Evolutionary conservation across 345 rosid species (phyloP).

Genomic region (Dipteronia sinensis): DNA sequence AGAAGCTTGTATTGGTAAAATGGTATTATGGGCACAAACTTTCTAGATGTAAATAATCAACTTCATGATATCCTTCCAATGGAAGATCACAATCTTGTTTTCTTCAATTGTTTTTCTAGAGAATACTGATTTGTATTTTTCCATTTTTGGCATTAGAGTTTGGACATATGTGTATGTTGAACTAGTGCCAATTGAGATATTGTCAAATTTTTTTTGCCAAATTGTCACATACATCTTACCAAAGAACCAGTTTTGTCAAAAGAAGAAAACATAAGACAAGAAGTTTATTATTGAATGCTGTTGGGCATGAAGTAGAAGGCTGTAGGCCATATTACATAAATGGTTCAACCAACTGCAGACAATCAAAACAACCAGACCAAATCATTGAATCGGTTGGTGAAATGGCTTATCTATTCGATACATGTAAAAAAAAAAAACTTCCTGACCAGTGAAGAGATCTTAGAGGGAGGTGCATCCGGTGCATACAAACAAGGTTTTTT

Average conservation of each 20-base stretch:
- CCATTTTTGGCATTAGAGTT: not conserved
- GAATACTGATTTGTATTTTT: not conserved
- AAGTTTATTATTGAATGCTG: not conserved
- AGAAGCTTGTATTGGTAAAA: slow-evolving; percentile 2
- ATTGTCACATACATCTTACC: not conserved
- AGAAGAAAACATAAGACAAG: not conserved
- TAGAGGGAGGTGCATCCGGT: too few relatives aligned
- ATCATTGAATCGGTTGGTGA: slow-evolving; percentile 11
- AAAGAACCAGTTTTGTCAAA: not conserved
- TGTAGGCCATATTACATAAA: not conserved
- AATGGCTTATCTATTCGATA: not conserved
- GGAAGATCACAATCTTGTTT: not conserved
- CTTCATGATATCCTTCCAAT: not conserved
- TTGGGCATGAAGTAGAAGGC: not conserved
- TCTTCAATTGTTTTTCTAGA: too few relatives aligned
- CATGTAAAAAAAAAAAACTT: too few relatives aligned
- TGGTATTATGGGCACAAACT: not conserved
- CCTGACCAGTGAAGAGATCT: too few relatives aligned
- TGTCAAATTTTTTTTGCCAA: too few relatives aligned
- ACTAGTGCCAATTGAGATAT: not conserved
- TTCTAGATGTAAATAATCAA: not conserved
- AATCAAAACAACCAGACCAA: not conserved
- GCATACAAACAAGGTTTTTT: too few relatives aligned
- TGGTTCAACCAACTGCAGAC: not conserved
- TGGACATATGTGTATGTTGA: not conserved